These are phyloP conservation scores for Chaetomium fimeti DNA, from an alignment of 495 filamentous ascomycete genomes.

Conservation along the genomic window DNA sequence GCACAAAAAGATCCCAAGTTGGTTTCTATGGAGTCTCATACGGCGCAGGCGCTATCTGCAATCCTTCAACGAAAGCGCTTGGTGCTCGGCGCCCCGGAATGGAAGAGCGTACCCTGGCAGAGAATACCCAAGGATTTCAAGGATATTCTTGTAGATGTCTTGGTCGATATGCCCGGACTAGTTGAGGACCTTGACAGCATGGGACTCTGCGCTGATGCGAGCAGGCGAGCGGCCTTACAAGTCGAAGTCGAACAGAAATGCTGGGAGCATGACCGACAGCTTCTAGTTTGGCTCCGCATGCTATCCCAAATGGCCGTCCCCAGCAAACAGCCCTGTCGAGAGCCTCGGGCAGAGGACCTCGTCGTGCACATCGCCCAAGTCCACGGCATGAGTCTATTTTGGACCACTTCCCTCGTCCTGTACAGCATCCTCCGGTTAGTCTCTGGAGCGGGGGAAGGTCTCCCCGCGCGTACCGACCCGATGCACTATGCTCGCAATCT, in stretches of 20 bases:
- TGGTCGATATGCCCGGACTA: conserved; percentile 29
- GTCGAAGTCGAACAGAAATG: background rate
- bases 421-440: conserved; percentile 16
- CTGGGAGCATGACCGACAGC: conserved; percentile 15
- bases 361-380: conserved; percentile 17
- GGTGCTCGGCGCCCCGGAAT: conserved; percentile 25
- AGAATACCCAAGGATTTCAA: conserved; percentile 26
- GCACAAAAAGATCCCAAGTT: no score
- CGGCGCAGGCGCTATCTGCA: conserved; percentile 20
- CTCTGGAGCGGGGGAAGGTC: background rate
- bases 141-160: conserved; percentile 30
- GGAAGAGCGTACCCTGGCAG: conserved; percentile 33
- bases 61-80: conserved; percentile 22
- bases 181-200: conserved; percentile 27
- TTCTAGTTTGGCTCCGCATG: conserved; percentile 1
- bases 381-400: conserved; percentile 19
- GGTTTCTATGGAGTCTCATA: background rate
- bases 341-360: background rate
- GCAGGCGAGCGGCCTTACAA: background rate
- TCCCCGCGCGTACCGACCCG: conserved; percentile 9
- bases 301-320: background rate
- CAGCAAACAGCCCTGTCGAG: background rate
- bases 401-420: conserved; percentile 13
- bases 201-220: conserved; percentile 16
- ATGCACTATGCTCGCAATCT: background rate